Evolutionary conservation across 495 filamentous ascomycete species (phyloP).

Genomic region (Bryoglossum gracile): DNA sequence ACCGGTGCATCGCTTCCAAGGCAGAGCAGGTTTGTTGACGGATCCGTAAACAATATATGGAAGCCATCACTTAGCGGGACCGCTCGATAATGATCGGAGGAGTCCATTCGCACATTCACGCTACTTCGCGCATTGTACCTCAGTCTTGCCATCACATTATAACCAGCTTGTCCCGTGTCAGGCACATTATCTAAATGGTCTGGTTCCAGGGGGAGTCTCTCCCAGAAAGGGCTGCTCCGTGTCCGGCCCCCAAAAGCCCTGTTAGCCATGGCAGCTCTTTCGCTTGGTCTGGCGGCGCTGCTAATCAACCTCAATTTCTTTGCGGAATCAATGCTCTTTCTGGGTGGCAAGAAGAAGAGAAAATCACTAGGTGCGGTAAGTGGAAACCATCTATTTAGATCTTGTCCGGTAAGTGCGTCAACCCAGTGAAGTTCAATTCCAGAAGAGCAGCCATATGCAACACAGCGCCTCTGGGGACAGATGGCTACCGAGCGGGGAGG

Average conservation of each 20-base stretch:
- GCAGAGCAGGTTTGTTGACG: conserved; percentile 49
- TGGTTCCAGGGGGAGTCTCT: conserved; percentile 1
- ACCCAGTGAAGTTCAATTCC: conserved; percentile 71
- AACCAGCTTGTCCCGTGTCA: background rate
- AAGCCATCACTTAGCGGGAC: conserved; percentile 63
- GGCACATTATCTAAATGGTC: background rate
- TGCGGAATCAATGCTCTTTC: conserved; percentile 41
- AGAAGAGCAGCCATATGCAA: conserved; percentile 61
- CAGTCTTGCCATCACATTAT: background rate
- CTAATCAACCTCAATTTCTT: conserved; percentile 62
- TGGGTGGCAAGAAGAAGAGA: conserved; percentile 58
- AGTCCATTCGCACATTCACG: conserved; percentile 15
- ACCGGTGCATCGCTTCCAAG: conserved; percentile 61
- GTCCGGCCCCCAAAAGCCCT: conserved; percentile 22
- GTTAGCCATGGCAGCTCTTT: conserved; percentile 19
- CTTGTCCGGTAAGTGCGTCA: conserved; percentile 51
- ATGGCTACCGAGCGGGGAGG: conserved; percentile 62
- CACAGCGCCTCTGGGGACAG: conserved; percentile 58
- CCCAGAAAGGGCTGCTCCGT: conserved; percentile 19
- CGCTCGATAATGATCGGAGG: conserved; percentile 57
- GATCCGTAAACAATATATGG: conserved; percentile 65
- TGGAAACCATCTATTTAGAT: conserved; percentile 57
- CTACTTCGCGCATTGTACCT: background rate
- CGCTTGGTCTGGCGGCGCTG: conserved; percentile 27
- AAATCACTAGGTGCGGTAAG: conserved; percentile 60